Evolutionary conservation across 1,284 basidiomycete genomes (phyloP).

Genomic region (Fistulinella cinereoalba): DNA sequence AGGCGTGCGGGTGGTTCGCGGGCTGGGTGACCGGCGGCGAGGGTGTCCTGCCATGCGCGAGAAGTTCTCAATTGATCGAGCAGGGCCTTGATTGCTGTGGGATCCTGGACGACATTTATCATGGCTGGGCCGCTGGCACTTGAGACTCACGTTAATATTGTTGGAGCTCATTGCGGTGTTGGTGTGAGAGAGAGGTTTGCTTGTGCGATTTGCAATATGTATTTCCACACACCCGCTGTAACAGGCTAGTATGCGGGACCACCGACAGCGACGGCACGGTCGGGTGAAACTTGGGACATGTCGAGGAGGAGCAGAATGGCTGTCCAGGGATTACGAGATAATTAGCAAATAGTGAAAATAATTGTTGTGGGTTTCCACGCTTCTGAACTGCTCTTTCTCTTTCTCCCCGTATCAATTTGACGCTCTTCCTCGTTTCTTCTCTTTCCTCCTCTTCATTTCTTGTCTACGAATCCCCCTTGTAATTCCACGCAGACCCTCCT

Average conservation of each 20-base stretch:
- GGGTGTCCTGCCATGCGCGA: slow-evolving; percentile 59
- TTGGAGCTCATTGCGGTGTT: slow-evolving; percentile 33
- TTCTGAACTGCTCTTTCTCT: slow-evolving; percentile 21
- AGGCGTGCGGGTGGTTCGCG: slow-evolving; percentile 3
- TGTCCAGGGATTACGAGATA: slow-evolving; percentile 23
- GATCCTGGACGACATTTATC: slow-evolving; percentile 37
- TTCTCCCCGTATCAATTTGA: background rate
- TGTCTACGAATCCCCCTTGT: slow-evolving; percentile 18
- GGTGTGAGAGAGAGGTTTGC: no score
- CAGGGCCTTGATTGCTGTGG: slow-evolving; percentile 59
- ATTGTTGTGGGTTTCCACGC: slow-evolving; percentile 25
- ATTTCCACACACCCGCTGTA: no score
- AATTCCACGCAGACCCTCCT: slow-evolving; percentile 26
- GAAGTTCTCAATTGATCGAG: slow-evolving; percentile 63
- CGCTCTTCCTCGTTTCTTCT: slow-evolving; percentile 16
- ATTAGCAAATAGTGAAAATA: slow-evolving; percentile 20
- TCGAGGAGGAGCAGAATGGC: no score
- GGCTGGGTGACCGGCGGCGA: slow-evolving; percentile 19
- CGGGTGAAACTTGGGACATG: no score
- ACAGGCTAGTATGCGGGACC: no score
- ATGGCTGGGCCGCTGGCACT: background rate
- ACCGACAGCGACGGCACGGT: no score
- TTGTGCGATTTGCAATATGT: no score
- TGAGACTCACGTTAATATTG: slow-evolving; percentile 46
- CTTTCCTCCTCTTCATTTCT: slow-evolving; percentile 27